Evolutionary conservation across 768 basidiomycete species (phyloP).

Genomic region (Serendipita sp.): DNA sequence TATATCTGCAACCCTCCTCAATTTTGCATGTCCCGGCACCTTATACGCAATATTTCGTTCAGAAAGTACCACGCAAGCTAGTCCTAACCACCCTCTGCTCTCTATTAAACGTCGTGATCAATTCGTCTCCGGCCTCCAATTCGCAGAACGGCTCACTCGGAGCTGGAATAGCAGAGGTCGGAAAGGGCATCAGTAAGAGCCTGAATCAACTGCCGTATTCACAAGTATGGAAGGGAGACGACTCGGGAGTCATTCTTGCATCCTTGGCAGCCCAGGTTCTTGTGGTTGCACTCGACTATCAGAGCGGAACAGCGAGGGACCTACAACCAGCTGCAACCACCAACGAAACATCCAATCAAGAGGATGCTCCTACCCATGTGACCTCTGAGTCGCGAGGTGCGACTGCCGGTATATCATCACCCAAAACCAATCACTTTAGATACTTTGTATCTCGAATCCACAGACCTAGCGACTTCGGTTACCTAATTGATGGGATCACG

Average conservation of each 20-base stretch:
- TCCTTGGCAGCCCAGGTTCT: conserved; percentile 64
- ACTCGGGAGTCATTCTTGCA: conserved; percentile 55
- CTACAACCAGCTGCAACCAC: conserved; percentile 21
- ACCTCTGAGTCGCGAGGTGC: neutral
- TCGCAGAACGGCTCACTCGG: conserved; percentile 8
- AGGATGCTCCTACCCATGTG: neutral
- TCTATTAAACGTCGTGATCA: conserved; percentile 78
- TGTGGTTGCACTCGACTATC: conserved; percentile 63
- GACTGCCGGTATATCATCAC: conserved; percentile 15
- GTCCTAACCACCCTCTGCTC: conserved; percentile 91
- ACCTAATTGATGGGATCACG: conserved; percentile 58
- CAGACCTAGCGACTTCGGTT: conserved; percentile 75
- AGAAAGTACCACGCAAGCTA: conserved; percentile 59
- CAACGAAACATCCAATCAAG: conserved; percentile 30
- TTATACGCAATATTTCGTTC: conserved; percentile 65
- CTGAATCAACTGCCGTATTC: conserved; percentile 60
- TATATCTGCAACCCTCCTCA: conserved; percentile 59
- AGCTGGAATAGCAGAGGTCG: conserved; percentile 13
- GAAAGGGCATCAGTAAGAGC: conserved; percentile 1
- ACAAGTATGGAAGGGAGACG: conserved; percentile 83
- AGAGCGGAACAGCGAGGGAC: conserved; percentile 59
- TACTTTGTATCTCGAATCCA: conserved; percentile 90
- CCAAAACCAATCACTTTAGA: conserved; percentile 73
- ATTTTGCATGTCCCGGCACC: conserved; percentile 50
- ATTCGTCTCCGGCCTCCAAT: conserved; percentile 29